Base-by-base conservation (phyloP, 1,284 basidiomycete genomes). In the Rhodotorula mucilaginosa region DNA sequence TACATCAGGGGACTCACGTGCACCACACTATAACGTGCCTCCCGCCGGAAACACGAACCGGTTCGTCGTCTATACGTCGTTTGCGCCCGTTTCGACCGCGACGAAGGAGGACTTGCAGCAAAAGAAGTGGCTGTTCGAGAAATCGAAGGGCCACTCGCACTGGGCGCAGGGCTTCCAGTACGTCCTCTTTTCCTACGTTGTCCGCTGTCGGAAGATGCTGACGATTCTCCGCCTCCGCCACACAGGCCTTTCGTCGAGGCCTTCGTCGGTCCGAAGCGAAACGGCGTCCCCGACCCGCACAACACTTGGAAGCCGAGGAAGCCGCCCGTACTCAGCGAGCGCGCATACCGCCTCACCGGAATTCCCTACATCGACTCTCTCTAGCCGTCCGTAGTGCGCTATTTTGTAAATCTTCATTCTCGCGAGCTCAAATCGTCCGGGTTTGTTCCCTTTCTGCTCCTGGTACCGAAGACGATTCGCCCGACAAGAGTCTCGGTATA, bases 81-180 rank as follows among this genome's bases (percentile, higher is more conserved):
- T 54, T 46, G 61, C 56, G n/a, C 71, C 71, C 12, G 65, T 64
- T n/a, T 34, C 39, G 12, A 64, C 58, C 8, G 69, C 71, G 21
- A 73, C 71, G 3, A 23, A 67, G 62, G 71, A 73, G 39, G 67
- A 73, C 19, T 23, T 73, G 6, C 8, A n/a, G 2, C 58, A 48
- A 48, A 73, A 73, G 68, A 67, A 67, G 65, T 34, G 31, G 47
- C 52, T 64, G 7, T 73, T 73, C 39, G 66, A 71, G 48, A 63
- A 59, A 54, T 52, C 56, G 18, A 63, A 68, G 58, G 70, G 67
- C 8, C 67, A 68, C 58, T 68, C 62, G 29, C 70, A 71, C 70
- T 71, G 70, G 67, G 62, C 70, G 34, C 65, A 68, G n/a, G 58
- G 63, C 2, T 68, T 68, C 66, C 63, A 66, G 51, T 58, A 19